phyloP scores from a whole-genome alignment of 805 yeast species.

The Candida tammaniensis region DNA sequence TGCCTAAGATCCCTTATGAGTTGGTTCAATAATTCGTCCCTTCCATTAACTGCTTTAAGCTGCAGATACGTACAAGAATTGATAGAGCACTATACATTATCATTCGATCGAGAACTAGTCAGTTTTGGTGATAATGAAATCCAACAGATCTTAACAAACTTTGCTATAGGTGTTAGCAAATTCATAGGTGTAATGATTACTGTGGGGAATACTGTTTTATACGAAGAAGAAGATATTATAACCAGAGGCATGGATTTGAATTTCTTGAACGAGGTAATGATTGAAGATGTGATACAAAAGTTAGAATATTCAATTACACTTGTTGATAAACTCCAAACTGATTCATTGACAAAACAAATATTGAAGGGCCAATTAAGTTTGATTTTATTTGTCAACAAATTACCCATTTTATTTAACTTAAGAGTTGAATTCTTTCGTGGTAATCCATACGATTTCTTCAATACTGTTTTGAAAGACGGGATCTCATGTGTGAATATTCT shows the following conservation, averaged over 20 bases:
- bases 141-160: constrained; percentile 50
- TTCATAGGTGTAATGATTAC: constrained; percentile 47
- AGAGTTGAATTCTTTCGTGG: constrained; percentile 9
- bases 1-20: constrained; percentile 54
- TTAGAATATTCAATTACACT: constrained; percentile 31
- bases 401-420: constrained; percentile 9
- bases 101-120: constrained; percentile 7
- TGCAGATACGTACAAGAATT: constrained; percentile 68
- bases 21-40: constrained; percentile 75
- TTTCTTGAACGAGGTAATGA: constrained; percentile 24
- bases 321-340: constrained; percentile 11
- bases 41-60: constrained; percentile 75
- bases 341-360: constrained; percentile 13
- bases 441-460: constrained; percentile 7
- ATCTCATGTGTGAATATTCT: constrained; percentile 9
- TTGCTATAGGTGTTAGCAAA: constrained; percentile 51
- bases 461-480: constrained; percentile 19
- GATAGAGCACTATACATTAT: constrained; percentile 37
- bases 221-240: constrained; percentile 75
- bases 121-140: constrained; percentile 19
- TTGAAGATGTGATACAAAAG: constrained; percentile 21
- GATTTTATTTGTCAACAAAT: constrained; percentile 23
- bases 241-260: constrained; percentile 57
- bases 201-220: constrained; percentile 57
- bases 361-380: constrained; percentile 24